Evolutionary conservation across 1,139 yeast species (phyloP), one percentile per base, ranked within the genome.

Genomic region (Blastobotrys niveus): DNA sequence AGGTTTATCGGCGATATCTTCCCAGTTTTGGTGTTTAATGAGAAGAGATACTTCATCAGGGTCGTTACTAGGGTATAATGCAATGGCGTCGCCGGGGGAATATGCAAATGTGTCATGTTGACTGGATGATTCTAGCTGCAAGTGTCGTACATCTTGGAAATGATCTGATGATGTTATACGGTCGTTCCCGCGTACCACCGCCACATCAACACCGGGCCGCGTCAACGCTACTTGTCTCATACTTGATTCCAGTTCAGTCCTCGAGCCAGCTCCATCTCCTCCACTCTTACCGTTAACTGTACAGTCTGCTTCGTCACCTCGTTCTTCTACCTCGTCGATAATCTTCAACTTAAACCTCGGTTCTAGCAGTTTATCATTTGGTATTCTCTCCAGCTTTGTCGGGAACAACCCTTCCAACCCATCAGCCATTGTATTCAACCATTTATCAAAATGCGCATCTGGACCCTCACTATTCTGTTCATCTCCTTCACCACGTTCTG

Each of bases 91-190:
- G 3, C 97, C 98, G 0, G 95, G 89, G 2, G 58, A 50, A 56
- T 77, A 85, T 3, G 73, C 49, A 1, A 9, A 22, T 12, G 43
- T 21, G 7, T 50, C 56, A 6, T 42, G 10, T 39, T 55, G 38
- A n/a, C 53, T 26, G 14, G 10, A 3, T 9, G 56, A 55, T 3
- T 65, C 57, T n/a, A 88, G 66, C 0, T 65, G 62, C 14, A 89
- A 61, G 48, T 76, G 79, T 33, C 96, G 72, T 1, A 91, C 95
- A 59, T 93, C 98, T 62, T 91, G 97, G 64, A 86, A 88, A 66
- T 93, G 97, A 45, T 77, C 81, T 0, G 54, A 48, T 0, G 76
- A 63, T 0, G 96, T 89, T 12, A 89, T 66, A 47, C 96, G 65
- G 0, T 63, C 53, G 57, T 86, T 86, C 2, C 51, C 43, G 0